phyloP scores from a whole-genome alignment of 176 grass and related monocot species.

The Poa annua region DNA sequence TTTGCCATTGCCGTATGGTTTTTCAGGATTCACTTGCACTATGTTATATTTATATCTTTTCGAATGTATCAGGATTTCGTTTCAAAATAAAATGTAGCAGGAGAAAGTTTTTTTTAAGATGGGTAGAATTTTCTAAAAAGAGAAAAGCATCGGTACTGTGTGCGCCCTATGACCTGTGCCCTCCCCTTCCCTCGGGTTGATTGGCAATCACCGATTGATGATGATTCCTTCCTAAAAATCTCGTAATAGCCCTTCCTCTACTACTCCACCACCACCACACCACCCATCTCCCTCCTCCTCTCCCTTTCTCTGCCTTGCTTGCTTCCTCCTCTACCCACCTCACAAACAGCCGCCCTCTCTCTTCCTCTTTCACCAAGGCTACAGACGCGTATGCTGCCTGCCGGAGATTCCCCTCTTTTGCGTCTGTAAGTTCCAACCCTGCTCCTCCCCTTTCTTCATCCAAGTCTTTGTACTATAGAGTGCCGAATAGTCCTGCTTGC shows the following conservation, averaged over 20 bases:
- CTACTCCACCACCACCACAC: conserved; percentile 11
- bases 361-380: conserved; percentile 15
- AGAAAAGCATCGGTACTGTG: too few species aligned
- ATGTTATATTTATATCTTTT: too few species aligned
- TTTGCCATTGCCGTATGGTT: too few species aligned
- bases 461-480: neutral
- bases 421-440: conserved; percentile 35
- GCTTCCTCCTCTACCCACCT: conserved; percentile 37
- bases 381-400: neutral
- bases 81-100: too few species aligned
- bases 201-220: conserved; percentile 16
- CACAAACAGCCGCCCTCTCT: neutral
- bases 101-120: too few species aligned
- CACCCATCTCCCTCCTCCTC: conserved; percentile 6
- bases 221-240: neutral
- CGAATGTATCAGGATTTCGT: too few species aligned
- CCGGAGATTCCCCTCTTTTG: conserved; percentile 16
- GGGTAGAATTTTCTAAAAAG: too few species aligned
- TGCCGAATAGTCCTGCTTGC: neutral
- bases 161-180: too few species aligned
- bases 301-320: conserved; percentile 5
- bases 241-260: neutral
- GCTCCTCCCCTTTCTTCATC: neutral
- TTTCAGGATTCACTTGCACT: too few species aligned
- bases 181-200: neutral